Evolutionary conservation across 495 filamentous ascomycete genomes (phyloP), one percentile per base, ranked within the genome.

Genomic region (Staphylotrichum tortipilum): DNA sequence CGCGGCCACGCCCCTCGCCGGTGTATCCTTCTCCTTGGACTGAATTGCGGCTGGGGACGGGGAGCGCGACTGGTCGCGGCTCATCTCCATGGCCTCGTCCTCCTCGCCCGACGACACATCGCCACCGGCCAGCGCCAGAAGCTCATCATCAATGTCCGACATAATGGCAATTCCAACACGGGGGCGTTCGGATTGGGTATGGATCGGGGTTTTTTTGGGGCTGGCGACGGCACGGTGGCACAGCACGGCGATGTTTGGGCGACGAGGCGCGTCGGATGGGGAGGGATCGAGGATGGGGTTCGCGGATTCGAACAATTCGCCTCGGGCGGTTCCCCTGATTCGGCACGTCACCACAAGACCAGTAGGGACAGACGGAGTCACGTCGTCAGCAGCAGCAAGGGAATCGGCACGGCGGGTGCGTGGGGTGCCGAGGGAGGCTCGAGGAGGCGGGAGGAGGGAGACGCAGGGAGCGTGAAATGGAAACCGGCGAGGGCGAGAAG

Each of bases 131-230:
- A 95, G 78, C 52, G 85, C 88, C 45, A 95, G 83, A 57, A 95
- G 77, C 68, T 94, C 88, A 46, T 87, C 86, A 60, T 95, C 89
- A 52, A 94, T 75, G 59, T 88, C 85, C 48, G 85, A 82, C 73
- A 83, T 84, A 45, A 8, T 66, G 43, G 34, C 15, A 22, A 52
- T 19, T 35, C 21, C n/a, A 17, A 24, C 1, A 19, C 2, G 3
- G 8, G 22, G 14, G 11, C n/a, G 7, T 29, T 41, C 21, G 28
- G 17, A 6, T 17, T 23, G 31, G 18, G 18, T 34, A 22, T 7
- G 14, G 14, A 30, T 29, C 9, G 26, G 17, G 28, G 21, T 36
- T 29, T 22, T 11, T 28, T 12, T 17, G 36, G 6, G 33, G 41
- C 22, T n/a, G n/a, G n/a, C n/a, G n/a, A n/a, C n/a, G n/a, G n/a